A percentile compares a stretch with the other conserved stretches of the same genome.
Conservation (phyloP, 345 rosid species). For the Rhizophora apiculata region DNA sequence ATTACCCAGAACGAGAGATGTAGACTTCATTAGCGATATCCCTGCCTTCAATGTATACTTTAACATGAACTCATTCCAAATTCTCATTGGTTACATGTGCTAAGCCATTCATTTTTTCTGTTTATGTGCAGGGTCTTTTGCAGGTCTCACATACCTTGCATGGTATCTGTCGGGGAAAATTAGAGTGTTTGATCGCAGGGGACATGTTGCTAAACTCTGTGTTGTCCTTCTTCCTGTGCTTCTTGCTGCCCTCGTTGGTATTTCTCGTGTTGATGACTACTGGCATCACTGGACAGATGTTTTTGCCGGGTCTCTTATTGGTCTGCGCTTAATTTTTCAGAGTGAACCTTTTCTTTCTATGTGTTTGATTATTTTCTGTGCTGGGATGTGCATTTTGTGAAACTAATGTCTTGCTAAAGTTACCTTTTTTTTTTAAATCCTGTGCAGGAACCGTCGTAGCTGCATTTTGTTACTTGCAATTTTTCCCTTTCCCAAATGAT, state of each 20-base stretch:
- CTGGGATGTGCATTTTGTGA: no score
- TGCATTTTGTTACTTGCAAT: conserved; percentile 53
- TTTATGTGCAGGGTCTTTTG: conserved; percentile 59
- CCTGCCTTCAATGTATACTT: no score
- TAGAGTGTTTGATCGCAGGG: conserved; percentile 42
- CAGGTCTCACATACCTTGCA: conserved; percentile 55
- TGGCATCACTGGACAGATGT: conserved; percentile 85
- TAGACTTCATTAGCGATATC: no score
- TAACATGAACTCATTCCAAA: no score
- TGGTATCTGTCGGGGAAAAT: conserved; percentile 66
- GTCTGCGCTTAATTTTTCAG: conserved; percentile 14
- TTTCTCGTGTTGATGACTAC: conserved; percentile 61
- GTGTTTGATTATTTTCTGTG: no score
- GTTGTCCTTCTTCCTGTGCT: conserved; percentile 50
- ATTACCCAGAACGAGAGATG: no score
- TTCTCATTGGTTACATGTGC: no score
- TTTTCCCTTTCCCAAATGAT: conserved; percentile 49
- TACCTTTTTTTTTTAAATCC: neutral
- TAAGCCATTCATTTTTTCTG: no score
- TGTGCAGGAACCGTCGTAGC: conserved; percentile 35
- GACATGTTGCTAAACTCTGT: conserved; percentile 33
- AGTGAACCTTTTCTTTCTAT: neutral
- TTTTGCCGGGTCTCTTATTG: conserved; percentile 55
- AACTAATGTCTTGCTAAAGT: no score
- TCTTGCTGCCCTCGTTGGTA: conserved; percentile 45